Evolutionary conservation across 768 basidiomycete genomes (phyloP).

Genomic region (Melanogaster broomeanus): DNA sequence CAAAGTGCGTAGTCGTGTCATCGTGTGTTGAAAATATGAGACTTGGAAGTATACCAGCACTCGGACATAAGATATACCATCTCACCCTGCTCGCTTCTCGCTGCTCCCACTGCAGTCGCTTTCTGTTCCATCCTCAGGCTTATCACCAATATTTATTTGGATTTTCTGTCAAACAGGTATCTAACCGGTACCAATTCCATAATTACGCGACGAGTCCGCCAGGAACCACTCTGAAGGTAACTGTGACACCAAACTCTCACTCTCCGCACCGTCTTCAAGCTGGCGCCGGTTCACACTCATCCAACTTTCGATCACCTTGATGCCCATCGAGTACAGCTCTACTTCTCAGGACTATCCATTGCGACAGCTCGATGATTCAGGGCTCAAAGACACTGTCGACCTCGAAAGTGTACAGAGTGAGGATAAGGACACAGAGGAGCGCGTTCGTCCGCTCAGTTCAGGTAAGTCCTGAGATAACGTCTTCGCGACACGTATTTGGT

Average conservation of each 20-base stretch:
- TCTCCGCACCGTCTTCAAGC: slow-evolving; percentile 1
- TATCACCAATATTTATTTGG: no score
- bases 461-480: slow-evolving; percentile 17
- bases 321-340: slow-evolving; percentile 18
- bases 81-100: no score
- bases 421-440: slow-evolving; percentile 25
- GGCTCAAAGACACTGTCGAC: slow-evolving; percentile 8
- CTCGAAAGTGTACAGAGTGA: slow-evolving; percentile 14
- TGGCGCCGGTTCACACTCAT: slow-evolving; percentile 9
- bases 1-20: no score
- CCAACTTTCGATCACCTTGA: slow-evolving; percentile 7
- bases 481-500: not conserved
- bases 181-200: slow-evolving; percentile 6
- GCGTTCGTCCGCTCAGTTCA: slow-evolving; percentile 13
- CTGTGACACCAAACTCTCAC: slow-evolving; percentile 19
- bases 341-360: slow-evolving; percentile 17
- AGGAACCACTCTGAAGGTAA: slow-evolving; percentile 12
- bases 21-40: no score
- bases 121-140: no score
- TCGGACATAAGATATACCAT: no score
- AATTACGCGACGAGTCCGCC: slow-evolving; percentile 15
- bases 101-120: no score
- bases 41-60: no score
- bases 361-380: slow-evolving; percentile 9
- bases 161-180: not conserved